Base-by-base conservation (phyloP, 2,329 filamentous ascomycete genomes). In the Ceratocystis eucalypticola region DNA sequence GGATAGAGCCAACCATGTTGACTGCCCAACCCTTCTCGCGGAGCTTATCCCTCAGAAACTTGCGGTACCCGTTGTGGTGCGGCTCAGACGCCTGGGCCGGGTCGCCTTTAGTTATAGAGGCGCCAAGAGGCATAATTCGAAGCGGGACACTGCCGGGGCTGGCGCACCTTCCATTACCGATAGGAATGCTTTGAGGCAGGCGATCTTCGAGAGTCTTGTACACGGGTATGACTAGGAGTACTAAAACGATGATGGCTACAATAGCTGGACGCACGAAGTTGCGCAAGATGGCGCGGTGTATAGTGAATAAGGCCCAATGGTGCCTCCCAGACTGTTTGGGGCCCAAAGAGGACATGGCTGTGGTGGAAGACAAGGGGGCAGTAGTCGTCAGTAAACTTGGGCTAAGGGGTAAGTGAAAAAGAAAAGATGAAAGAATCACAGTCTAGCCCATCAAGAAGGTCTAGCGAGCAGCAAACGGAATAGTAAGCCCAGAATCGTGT, bases 1-100 rank as follows among this genome's bases (percentile, higher is more conserved):
- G 72, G n/a, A 72, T 75, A 25, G 62, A 62, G 44, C 78, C 78
- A 17, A 79, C 76, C 73, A 77, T 78, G 72, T 75, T 74, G 66
- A 72, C 74, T 68, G 45, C 70, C 71, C 68, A 74, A 30, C 74
- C 74, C 8, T 70, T 70, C 20, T 62, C 66, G 1, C 64, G 46
- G 28, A 77, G 70, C 55, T 71, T 68, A n/a, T 70, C 68, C 44
- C 72, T 72, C 1, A 78, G 71, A 44, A 68, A 66, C 46, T 70
- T 69, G 41, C 76, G 75, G 72, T 77, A 78, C 46, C 76, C 76
- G 69, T 77, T 76, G 62, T 62, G 44, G 15, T 67, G 57, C 5
- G 28, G 28, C 15, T 68, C 53, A 22, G 61, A 64, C 20, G 12
- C n/a, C 12, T 64, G 65, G 1, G 1, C 67, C 68, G 48, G 69